Evolutionary conservation across 192 early-diverging fungal species (phyloP).

Genomic region (Funneliformis geosporum): DNA sequence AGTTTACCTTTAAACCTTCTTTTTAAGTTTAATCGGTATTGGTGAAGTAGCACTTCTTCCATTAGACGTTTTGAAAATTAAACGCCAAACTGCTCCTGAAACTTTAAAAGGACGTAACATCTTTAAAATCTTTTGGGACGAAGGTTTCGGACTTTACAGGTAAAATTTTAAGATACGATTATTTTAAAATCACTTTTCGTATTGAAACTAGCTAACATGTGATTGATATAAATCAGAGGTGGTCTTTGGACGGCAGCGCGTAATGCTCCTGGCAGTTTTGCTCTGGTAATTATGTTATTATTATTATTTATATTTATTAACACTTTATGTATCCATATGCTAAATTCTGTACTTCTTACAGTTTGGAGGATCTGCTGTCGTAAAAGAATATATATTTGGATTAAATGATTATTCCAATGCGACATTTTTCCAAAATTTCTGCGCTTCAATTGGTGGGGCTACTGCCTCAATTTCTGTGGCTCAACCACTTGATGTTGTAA

Average conservation of each 20-base stretch:
- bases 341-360: background rate
- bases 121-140: slow-evolving; percentile 75
- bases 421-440: slow-evolving; percentile 99
- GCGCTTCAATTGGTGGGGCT: slow-evolving; percentile 93
- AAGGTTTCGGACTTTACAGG: slow-evolving; percentile 92
- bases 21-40: slow-evolving; percentile 86
- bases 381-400: slow-evolving; percentile 91
- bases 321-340: background rate
- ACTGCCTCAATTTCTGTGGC: slow-evolving; percentile 92
- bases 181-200: background rate
- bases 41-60: slow-evolving; percentile 97
- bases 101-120: slow-evolving; percentile 81
- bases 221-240: slow-evolving; percentile 60
- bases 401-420: slow-evolving; percentile 91
- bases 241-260: slow-evolving; percentile 96
- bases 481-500: slow-evolving; percentile 97
- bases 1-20: too few relatives aligned
- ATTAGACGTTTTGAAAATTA: slow-evolving; percentile 98
- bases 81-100: slow-evolving; percentile 92
- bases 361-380: slow-evolving; percentile 90
- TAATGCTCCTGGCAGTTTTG: slow-evolving; percentile 98
- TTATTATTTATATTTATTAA: background rate
- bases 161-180: slow-evolving; percentile 29
- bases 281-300: slow-evolving; percentile 57
- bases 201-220: background rate